A percentile compares a stretch with the other conserved stretches of the same genome.
Conservation (phyloP, 306 rosid species). For the Cicer judaicum region DNA sequence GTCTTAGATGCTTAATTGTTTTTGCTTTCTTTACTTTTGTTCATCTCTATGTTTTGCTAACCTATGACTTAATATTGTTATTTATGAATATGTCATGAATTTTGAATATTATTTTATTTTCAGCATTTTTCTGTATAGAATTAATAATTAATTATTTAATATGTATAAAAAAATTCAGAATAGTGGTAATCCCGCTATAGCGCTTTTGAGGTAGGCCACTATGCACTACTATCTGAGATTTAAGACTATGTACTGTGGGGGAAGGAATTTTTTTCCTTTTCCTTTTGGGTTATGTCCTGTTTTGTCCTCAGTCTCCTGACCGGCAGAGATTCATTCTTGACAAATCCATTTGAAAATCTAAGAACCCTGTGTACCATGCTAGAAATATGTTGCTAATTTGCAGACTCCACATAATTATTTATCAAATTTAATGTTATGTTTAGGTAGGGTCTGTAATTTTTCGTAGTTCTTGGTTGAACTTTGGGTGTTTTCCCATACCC, state of each 20-base stretch:
- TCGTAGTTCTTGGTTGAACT: not conserved
- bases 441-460: not conserved
- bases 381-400: too few relatives aligned
- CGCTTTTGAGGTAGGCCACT: too few relatives aligned
- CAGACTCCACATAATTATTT: not conserved
- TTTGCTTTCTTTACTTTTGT: too few relatives aligned
- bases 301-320: conserved; percentile 10
- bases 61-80: not conserved
- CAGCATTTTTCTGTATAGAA: not conserved
- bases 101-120: not conserved
- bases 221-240: too few relatives aligned
- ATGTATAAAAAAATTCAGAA: too few relatives aligned
- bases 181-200: too few relatives aligned
- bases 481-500: not conserved
- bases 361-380: not conserved
- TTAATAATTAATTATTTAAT: too few relatives aligned
- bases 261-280: too few relatives aligned
- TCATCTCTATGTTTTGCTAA: too few relatives aligned
- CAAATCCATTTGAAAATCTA: conserved; percentile 29
- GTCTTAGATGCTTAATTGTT: too few relatives aligned
- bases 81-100: not conserved
- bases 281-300: not conserved
- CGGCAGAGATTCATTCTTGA: conserved; percentile 20
- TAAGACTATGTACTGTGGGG: too few relatives aligned
- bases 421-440: not conserved